Percentiles rank a stretch among this genome's conserved stretches.
phyloP scores from a whole-genome alignment of 345 rosid species.

The Anastatica hierochuntica region DNA sequence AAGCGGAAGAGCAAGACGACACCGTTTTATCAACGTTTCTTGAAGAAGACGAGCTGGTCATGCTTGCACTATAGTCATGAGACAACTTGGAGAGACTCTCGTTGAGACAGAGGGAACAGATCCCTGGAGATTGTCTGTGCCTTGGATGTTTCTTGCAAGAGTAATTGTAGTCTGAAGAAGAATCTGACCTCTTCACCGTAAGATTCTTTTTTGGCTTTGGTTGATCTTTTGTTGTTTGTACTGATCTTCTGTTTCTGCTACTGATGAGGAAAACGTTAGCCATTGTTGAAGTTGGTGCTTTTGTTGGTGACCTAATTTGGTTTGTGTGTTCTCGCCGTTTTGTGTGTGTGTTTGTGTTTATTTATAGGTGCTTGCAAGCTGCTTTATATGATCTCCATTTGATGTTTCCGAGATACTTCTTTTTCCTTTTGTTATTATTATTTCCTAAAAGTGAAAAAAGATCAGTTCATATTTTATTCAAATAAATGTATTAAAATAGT shows the following conservation, averaged over 20 bases:
- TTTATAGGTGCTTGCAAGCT: constrained; percentile 22
- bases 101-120: constrained; percentile 23
- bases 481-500: not conserved
- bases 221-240: constrained; percentile 9
- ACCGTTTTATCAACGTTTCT: constrained; percentile 10
- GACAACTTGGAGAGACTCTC: constrained; percentile 24
- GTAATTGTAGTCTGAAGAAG: constrained; percentile 7
- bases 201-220: constrained; percentile 15
- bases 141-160: constrained; percentile 26
- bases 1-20: constrained; percentile 15
- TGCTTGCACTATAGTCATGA: constrained; percentile 7
- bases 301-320: constrained; percentile 8
- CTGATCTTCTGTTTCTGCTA: constrained; percentile 25
- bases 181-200: constrained; percentile 14
- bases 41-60: constrained; percentile 14
- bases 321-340: not conserved
- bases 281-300: too few relatives aligned
- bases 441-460: not conserved
- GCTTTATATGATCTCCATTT: constrained; percentile 6
- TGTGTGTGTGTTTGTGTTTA: constrained; percentile 11
- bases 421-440: not conserved
- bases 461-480: not conserved
- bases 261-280: constrained; percentile 19
- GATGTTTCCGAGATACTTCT: constrained; percentile 25
- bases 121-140: constrained; percentile 28